phyloP scores from a whole-genome alignment of 2,329 filamentous ascomycete species.

The Colletotrichum liaoningense region DNA sequence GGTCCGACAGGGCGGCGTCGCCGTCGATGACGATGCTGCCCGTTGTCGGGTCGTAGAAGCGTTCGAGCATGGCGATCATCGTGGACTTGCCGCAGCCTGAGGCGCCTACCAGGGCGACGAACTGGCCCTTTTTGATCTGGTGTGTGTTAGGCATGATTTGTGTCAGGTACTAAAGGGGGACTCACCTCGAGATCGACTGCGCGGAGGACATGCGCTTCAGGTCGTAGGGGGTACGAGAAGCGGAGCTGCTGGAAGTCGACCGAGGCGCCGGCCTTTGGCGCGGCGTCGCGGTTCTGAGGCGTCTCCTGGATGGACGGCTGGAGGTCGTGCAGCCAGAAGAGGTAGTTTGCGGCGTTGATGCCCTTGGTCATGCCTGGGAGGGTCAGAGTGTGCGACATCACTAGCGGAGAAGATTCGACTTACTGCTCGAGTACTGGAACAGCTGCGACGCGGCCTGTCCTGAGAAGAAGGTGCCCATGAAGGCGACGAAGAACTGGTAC shows the following conservation, averaged over 20 bases:
- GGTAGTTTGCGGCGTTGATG: constrained; percentile 60
- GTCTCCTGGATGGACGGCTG: constrained; percentile 56
- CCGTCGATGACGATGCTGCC: constrained; percentile 61
- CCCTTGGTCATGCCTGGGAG: constrained; percentile 60
- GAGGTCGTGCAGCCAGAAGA: constrained; percentile 59
- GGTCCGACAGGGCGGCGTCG: constrained; percentile 48
- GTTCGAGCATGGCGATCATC: constrained; percentile 63
- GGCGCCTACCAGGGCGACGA: constrained; percentile 65
- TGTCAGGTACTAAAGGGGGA: no score
- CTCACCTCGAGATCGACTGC: constrained; percentile 53
- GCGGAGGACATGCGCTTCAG: constrained; percentile 52
- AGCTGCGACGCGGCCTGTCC: constrained; percentile 54
- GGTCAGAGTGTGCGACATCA: constrained; percentile 6
- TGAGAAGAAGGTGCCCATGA: constrained; percentile 61
- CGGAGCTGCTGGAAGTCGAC: constrained; percentile 66
- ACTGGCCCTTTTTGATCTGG: constrained; percentile 58
- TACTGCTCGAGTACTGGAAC: constrained; percentile 60
- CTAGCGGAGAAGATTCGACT: constrained; percentile 10
- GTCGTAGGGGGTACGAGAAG: constrained; percentile 71
- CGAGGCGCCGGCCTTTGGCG: constrained; percentile 47
- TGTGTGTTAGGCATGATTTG: not conserved
- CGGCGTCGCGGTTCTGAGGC: constrained; percentile 49
- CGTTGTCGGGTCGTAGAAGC: constrained; percentile 55
- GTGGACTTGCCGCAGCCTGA: constrained; percentile 72
- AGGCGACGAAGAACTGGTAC: constrained; percentile 61